Conservation (phyloP, 352 stramenopile genomes). For the Phytophthora ohioensis region DNA sequence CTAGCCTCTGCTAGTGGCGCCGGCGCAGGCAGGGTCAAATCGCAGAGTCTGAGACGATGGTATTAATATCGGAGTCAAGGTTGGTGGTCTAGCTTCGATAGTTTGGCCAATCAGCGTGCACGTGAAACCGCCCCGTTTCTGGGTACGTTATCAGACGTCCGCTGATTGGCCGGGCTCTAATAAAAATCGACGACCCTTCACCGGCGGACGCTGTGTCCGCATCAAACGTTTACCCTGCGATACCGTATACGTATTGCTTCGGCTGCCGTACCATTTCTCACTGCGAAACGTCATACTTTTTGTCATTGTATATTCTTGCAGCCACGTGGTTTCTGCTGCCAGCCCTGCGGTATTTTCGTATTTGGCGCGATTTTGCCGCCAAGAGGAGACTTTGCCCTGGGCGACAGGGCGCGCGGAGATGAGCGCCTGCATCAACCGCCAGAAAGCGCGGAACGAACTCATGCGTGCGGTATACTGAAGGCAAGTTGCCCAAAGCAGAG, state of each 20-base stretch:
- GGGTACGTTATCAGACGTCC: slow-evolving; percentile 27
- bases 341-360: slow-evolving; percentile 4
- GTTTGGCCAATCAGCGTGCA: slow-evolving; percentile 10
- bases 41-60: neutral
- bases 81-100: slow-evolving; percentile 2
- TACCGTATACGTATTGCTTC: neutral
- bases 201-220: neutral
- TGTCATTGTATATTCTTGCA: no score
- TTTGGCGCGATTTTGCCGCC: neutral
- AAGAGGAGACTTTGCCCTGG: slow-evolving; percentile 9
- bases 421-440: slow-evolving; percentile 18
- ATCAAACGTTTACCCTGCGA: neutral
- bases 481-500: slow-evolving; percentile 19
- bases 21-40: neutral
- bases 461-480: slow-evolving; percentile 18
- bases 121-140: slow-evolving; percentile 12
- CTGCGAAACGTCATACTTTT: no score
- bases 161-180: slow-evolving; percentile 37
- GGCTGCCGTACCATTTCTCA: no score
- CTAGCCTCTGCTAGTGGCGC: neutral
- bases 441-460: slow-evolving; percentile 22
- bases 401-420: slow-evolving; percentile 36
- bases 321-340: no score
- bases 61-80: neutral
- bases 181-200: slow-evolving; percentile 41